Percentiles rank a stretch among this genome's conserved stretches.
Conservation (phyloP, 169 alveolate species). For the Plasmodium chabaudi region DNA sequence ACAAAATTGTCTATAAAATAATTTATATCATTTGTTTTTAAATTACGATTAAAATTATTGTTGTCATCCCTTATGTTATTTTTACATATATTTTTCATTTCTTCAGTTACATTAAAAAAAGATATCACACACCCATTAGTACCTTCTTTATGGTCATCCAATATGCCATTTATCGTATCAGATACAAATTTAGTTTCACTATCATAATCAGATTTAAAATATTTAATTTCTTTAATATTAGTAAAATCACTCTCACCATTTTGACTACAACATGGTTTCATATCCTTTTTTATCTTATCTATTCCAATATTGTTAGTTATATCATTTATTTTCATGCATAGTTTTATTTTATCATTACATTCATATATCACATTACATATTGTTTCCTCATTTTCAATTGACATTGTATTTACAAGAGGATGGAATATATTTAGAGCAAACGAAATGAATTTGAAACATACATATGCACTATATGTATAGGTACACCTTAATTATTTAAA, state of each 20-base stretch:
- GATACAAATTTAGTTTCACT: slow-evolving; percentile 16
- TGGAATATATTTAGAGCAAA: not conserved
- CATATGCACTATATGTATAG: not conserved
- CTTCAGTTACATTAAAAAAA: slow-evolving; percentile 17
- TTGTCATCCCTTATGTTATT: not conserved
- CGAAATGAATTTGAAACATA: slow-evolving; percentile 2
- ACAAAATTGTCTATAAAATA: slow-evolving; percentile 28
- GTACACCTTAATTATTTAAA: not conserved
- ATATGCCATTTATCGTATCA: slow-evolving; percentile 18
- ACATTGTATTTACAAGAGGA: slow-evolving; percentile 21
- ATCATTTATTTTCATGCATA: slow-evolving; percentile 55
- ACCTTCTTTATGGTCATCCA: slow-evolving; percentile 19
- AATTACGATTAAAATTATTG: not conserved
- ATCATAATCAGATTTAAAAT: slow-evolving; percentile 13
- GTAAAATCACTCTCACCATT: slow-evolving; percentile 6
- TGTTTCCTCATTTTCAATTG: slow-evolving; percentile 35
- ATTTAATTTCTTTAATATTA: slow-evolving; percentile 23
- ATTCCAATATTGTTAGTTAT: slow-evolving; percentile 4
- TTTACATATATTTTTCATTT: slow-evolving; percentile 5
- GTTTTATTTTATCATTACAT: slow-evolving; percentile 48
- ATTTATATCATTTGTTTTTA: not conserved
- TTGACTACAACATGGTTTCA: slow-evolving; percentile 11
- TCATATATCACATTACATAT: slow-evolving; percentile 39
- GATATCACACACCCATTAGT: slow-evolving; percentile 48
- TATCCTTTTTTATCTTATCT: slow-evolving; percentile 4